phyloP scores from a whole-genome alignment of 2,329 filamentous ascomycete genomes.

The Penicillium hordei region DNA sequence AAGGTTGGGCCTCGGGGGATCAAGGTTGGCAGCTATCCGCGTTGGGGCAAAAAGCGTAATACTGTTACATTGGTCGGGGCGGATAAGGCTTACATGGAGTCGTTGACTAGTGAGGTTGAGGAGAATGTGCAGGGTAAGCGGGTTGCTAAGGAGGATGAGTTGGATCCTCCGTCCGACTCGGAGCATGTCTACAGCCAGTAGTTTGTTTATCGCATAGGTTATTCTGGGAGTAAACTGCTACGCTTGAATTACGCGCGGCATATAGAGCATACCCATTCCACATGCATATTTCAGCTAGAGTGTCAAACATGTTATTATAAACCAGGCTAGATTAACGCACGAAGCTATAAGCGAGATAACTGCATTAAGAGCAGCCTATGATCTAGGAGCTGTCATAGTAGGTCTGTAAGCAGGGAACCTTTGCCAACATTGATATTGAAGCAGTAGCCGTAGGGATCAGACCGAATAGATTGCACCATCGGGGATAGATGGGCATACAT shows the following conservation, averaged over 20 bases:
- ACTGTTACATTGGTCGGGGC: conserved; percentile 83
- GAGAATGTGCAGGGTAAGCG: conserved; percentile 71
- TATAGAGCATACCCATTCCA: conserved; percentile 1
- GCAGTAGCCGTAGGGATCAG: background rate
- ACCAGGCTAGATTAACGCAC: background rate
- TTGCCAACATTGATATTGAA: background rate
- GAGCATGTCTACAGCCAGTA: conserved; percentile 28
- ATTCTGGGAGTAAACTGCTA: background rate
- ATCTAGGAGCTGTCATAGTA: background rate
- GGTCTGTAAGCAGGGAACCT: background rate
- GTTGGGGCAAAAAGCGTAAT: conserved; percentile 84
- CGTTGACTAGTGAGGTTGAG: conserved; percentile 74
- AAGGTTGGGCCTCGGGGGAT: conserved; percentile 73
- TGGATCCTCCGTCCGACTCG: conserved; percentile 51
- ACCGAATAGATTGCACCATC: background rate
- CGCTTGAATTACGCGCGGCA: background rate
- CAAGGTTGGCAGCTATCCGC: conserved; percentile 93
- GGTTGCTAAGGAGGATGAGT: conserved; percentile 69
- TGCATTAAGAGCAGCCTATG: background rate
- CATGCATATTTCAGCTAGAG: background rate
- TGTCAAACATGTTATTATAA: background rate
- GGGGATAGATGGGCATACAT: background rate
- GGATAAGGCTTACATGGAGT: conserved; percentile 75
- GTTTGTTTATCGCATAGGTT: background rate
- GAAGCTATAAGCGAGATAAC: background rate